Evolutionary conservation across 148 eudicot species (phyloP), one percentile per base, ranked within the genome.

Genomic region (Arbutus unedo): DNA sequence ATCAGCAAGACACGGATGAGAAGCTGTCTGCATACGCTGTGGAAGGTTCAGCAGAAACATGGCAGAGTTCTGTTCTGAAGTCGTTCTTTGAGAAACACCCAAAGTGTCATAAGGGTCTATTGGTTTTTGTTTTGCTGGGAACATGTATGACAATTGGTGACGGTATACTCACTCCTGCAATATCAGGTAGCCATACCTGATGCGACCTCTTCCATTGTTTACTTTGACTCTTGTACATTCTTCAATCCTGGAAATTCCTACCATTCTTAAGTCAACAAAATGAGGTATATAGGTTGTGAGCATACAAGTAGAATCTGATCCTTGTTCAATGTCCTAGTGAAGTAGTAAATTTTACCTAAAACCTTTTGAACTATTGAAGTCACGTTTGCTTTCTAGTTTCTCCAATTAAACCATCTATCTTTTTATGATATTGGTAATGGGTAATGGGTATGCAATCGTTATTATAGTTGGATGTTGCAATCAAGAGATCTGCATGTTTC

Each of bases 121-220:
- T 92, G 68, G 87, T 90, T 78, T 90, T 92, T 82, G 93, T 91
- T 75, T 88, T 92, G 74, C 85, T 90, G 68, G 94, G 93, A 25
- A 90, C 95, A 43, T 90, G 91, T 83, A 92, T 92, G 95, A 87
- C 91, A 38, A 89, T 92, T 81, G 91, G 91, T 10, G 93, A 92
- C 79, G 93, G 93, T 23, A 81, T 92, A 68, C 87, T 92, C 77
- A 92, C 94, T 77, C 94, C 93, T 60, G 91, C 95, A 66, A 92
- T 92, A 84, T 90, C 95, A 78, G 95, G 93, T 90, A 81, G 54
- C 64, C 72, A 51, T 4, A 59, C 78, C 76, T 80, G 47, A 21
- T 21, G 53, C 41, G 53, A 15, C 43, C 49, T 47, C 57, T 68
- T 31, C n/a, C 5, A 49, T 4, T 25, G 62, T 71, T 68, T 75